phyloP scores from a whole-genome alignment of 202 grass and related monocot species.

The Musa balbisiana region DNA sequence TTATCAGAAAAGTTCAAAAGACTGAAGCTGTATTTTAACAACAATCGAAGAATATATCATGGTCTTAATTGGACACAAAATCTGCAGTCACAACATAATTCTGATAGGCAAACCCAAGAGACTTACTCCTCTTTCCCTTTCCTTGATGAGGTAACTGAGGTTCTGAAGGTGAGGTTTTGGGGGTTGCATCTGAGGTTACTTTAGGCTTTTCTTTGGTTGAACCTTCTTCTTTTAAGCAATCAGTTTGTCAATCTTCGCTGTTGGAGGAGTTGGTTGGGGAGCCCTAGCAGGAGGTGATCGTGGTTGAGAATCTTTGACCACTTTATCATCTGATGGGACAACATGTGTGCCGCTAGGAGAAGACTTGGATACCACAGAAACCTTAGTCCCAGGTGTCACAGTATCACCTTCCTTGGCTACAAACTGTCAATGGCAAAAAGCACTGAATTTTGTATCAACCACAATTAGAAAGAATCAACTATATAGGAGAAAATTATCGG shows the following conservation, averaged over 20 bases:
- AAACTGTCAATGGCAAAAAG: conserved; percentile 32
- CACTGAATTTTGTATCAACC: conserved; percentile 15
- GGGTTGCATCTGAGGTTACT: conserved; percentile 14
- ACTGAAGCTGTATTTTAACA: not conserved
- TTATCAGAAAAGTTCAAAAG: not conserved
- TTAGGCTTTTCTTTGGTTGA: not conserved
- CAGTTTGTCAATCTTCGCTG: not conserved
- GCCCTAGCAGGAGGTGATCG: conserved; percentile 25
- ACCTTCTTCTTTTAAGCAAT: not conserved
- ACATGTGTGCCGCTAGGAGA: conserved; percentile 64
- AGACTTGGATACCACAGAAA: conserved; percentile 85
- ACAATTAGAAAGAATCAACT: not conserved
- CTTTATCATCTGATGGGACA: conserved; percentile 66
- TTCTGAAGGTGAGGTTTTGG: conserved; percentile 63
- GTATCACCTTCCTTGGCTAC: conserved; percentile 82
- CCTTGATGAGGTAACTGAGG: conserved; percentile 80
- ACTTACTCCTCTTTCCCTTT: conserved; percentile 79
- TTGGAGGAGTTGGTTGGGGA: conserved; percentile 18
- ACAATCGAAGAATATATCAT: conserved; percentile 4
- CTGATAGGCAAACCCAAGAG: not conserved
- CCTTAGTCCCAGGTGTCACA: conserved; percentile 89
- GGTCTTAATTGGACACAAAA: not conserved
- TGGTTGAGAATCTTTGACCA: conserved; percentile 42
- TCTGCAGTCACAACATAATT: not conserved
- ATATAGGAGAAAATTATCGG: conserved; percentile 8